phyloP scores from a whole-genome alignment of 371 early-diverging fungal species.

The Mortierella sp. region DNA sequence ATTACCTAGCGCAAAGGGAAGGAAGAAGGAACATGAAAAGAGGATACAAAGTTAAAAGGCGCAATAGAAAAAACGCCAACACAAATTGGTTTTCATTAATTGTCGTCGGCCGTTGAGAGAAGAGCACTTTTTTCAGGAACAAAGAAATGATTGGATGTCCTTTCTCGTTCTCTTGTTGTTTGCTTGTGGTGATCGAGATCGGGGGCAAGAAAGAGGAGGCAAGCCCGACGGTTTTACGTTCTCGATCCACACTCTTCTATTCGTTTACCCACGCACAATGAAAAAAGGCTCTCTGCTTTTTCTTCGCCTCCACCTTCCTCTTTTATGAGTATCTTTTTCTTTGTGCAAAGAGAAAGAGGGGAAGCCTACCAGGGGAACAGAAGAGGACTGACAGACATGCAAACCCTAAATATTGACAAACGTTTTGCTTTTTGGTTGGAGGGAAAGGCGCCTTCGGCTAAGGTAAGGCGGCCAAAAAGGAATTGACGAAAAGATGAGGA shows the following conservation, averaged over 20 bases:
- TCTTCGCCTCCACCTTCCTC: too few species aligned
- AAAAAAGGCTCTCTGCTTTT: not conserved
- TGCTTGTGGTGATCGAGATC: not conserved
- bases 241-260: not conserved
- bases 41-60: too few species aligned
- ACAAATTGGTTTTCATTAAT: too few species aligned
- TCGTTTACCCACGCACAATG: not conserved
- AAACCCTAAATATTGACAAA: not conserved
- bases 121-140: too few species aligned
- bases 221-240: not conserved
- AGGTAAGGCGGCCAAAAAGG: not conserved
- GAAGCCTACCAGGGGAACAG: not conserved
- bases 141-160: not conserved
- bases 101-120: too few species aligned
- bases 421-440: too few species aligned
- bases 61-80: too few species aligned
- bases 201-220: not conserved
- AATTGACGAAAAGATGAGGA: not conserved
- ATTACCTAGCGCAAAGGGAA: constrained; percentile 1
- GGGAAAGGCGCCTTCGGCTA: not conserved
- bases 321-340: too few species aligned
- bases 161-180: too few species aligned
- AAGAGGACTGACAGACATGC: not conserved
- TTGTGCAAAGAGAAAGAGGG: not conserved
- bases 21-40: not conserved